Base-by-base conservation (phyloP, 495 filamentous ascomycete species). In the Talaromyces ruber region DNA sequence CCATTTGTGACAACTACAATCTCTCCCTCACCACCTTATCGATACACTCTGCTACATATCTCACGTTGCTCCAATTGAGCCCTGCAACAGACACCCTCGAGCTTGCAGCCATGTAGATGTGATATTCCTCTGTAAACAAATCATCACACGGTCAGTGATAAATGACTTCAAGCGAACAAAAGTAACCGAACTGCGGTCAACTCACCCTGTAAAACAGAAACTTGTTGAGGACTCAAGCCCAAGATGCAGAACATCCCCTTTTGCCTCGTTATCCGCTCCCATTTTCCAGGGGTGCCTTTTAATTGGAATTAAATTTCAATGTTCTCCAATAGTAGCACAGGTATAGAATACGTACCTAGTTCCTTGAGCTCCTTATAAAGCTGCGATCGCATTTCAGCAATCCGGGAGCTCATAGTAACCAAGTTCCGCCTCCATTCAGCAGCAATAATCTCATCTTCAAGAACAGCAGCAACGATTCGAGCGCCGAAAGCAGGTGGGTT, bases 171-270 rank as follows among this genome's bases (percentile, higher is more conserved):
- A 28, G 6, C 16, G n/a, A n/a, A n/a, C n/a, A n/a, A n/a, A n/a
- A n/a, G n/a, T n/a, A n/a, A n/a, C n/a, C n/a, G n/a, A n/a, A n/a
- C n/a, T n/a, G n/a, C n/a, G n/a, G n/a, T n/a, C 26, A 57, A 57
- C 28, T 57, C 28, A 58, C 54, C 28, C 22, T 58, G 54, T n/a
- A 58, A 37, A 24, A 26, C 5, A 55, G 53, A 22, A 5, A 74
- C 73, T n/a, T 73, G 64, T 8, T 66, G 52, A 14, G 60, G 63
- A 3, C 64, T 65, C 16, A 75, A 60, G 8, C 74, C 73, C 37
- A 75, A 28, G n/a, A 74, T 74, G 5, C 73, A 72, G 64, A 78
- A 78, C 74, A 79, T 79, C 9, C 75, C 76, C 2, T 71, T 74
- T 58, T 74, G 72, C 12, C 61, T 62, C 21, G 72, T 64, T 21